Base-by-base conservation (phyloP, 495 filamentous ascomycete species). In the Entonaema liquescens region DNA sequence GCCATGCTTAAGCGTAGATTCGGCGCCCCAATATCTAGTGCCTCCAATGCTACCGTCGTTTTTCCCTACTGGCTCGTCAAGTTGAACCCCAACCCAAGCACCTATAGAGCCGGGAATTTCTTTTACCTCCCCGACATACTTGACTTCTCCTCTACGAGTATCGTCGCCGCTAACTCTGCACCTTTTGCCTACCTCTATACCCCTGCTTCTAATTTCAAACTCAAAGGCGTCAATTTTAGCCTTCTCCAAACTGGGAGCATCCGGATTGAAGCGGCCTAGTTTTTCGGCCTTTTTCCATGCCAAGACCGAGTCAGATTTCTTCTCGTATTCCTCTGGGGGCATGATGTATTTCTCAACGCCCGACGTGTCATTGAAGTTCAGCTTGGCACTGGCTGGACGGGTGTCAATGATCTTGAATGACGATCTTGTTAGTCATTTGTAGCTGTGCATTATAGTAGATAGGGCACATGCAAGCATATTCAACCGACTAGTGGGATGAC, bases 241-340 rank as follows among this genome's bases (percentile, higher is more conserved):
- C 60, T 89, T 84, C 71, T 93, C 88, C 23, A 89, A 85, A 63
- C 82, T 86, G 19, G 91, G 89, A 5, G 94, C 92, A 72, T 87
- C 85, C 2, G 95, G 95, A 76, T 98, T 94, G 80, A 99, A 99
- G 29, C 95, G 93, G 38, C 95, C 95, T 23, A 99, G 86, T 73
- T 97, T 93, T 72, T 97, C 89, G 21, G 89, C 85, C 80, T 91
- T 92, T 83, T 99, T 99, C 92, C 93, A 98, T 9, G 93, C 92
- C 42, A 97, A 85, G 15, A 99, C 95, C 25, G 91, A 94, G 80
- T 97, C 91, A 26, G 89, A 81, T 62, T 92, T 92, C 60, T 88
- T 87, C 74, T 92, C 92, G 82, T 99, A 99, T 62, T 92, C 89
- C 19, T 90, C 87, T 29, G 85, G 80, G 19, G 94, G 92, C 79